phyloP scores from a whole-genome alignment of 2,329 filamentous ascomycete genomes.

The Cladosporium oxysporum region DNA sequence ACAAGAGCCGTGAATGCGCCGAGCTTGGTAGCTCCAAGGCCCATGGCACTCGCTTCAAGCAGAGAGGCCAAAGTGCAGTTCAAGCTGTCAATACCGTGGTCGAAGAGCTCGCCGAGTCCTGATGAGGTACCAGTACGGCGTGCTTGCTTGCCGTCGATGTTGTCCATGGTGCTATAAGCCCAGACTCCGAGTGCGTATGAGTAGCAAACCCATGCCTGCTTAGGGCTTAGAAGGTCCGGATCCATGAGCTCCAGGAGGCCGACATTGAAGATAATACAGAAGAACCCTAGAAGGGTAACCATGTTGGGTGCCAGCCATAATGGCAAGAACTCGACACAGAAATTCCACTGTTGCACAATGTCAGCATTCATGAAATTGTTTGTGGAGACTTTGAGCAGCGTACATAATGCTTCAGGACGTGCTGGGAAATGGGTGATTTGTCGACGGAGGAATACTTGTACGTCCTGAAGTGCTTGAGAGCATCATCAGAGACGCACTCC shows the following conservation, averaged over 20 bases:
- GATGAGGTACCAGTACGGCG: slow-evolving; percentile 92
- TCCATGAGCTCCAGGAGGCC: slow-evolving; percentile 73
- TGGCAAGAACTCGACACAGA: slow-evolving; percentile 85
- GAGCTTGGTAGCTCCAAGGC: slow-evolving; percentile 76
- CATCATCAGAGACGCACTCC: slow-evolving; percentile 79
- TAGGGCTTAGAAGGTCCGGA: slow-evolving; percentile 76
- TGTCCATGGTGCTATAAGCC: slow-evolving; percentile 98
- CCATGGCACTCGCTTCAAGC: slow-evolving; percentile 90
- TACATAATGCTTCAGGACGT: slow-evolving; percentile 95
- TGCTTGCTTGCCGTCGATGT: slow-evolving; percentile 97
- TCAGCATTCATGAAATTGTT: background rate
- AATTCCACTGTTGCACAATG: slow-evolving; percentile 76
- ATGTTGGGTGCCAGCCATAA: slow-evolving; percentile 98
- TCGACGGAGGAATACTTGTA: slow-evolving; percentile 99
- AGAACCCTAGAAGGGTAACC: slow-evolving; percentile 93
- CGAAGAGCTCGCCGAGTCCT: slow-evolving; percentile 92
- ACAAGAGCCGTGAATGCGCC: slow-evolving; percentile 90
- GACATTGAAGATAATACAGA: slow-evolving; percentile 88
- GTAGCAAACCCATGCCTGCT: slow-evolving; percentile 87
- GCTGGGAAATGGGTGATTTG: slow-evolving; percentile 89
- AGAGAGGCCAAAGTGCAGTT: slow-evolving; percentile 95
- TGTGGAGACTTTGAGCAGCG: slow-evolving; percentile 36
- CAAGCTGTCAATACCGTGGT: slow-evolving; percentile 96
- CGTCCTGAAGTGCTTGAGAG: slow-evolving; percentile 83
- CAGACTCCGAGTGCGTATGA: slow-evolving; percentile 95